A percentile compares a stretch with the other conserved stretches of the same genome.
Evolutionary conservation across 768 basidiomycete genomes (phyloP).

Genomic region (Boletus coccyginus): DNA sequence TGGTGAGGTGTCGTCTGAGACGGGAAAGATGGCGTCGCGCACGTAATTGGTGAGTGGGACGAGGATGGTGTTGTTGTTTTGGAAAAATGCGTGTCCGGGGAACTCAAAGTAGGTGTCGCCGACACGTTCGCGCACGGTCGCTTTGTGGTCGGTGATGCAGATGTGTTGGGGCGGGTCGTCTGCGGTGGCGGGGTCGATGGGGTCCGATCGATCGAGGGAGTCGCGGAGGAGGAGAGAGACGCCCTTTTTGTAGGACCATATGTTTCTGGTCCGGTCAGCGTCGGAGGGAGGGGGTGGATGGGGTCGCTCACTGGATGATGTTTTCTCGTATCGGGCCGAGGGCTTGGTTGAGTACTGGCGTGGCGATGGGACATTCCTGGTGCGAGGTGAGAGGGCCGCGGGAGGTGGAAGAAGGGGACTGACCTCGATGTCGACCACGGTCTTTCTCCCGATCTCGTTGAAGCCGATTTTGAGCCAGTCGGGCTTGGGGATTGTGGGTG

Average conservation of each 20-base stretch:
- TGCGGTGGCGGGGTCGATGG: constrained; percentile 26
- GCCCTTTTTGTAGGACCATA: constrained; percentile 77
- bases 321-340: constrained; percentile 57
- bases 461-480: constrained; percentile 88
- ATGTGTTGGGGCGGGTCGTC: constrained; percentile 58
- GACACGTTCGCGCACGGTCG: constrained; percentile 78
- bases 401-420: background rate
- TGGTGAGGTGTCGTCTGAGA: constrained; percentile 29
- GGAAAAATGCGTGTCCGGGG: constrained; percentile 89
- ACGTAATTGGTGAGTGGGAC: constrained; percentile 84
- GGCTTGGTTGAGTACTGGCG: constrained; percentile 70
- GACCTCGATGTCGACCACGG: constrained; percentile 91
- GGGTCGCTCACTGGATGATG: constrained; percentile 58
- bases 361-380: constrained; percentile 92
- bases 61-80: constrained; percentile 95
- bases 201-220: constrained; percentile 47
- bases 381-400: background rate
- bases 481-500: constrained; percentile 35
- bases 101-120: constrained; percentile 83
- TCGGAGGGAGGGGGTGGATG: background rate
- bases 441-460: constrained; percentile 70
- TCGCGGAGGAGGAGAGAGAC: constrained; percentile 91
- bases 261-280: constrained; percentile 52
- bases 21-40: constrained; percentile 61
- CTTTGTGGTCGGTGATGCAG: constrained; percentile 82